Evolutionary conservation across 1,284 basidiomycete genomes (phyloP).

Genomic region (Tylopilus sp.): DNA sequence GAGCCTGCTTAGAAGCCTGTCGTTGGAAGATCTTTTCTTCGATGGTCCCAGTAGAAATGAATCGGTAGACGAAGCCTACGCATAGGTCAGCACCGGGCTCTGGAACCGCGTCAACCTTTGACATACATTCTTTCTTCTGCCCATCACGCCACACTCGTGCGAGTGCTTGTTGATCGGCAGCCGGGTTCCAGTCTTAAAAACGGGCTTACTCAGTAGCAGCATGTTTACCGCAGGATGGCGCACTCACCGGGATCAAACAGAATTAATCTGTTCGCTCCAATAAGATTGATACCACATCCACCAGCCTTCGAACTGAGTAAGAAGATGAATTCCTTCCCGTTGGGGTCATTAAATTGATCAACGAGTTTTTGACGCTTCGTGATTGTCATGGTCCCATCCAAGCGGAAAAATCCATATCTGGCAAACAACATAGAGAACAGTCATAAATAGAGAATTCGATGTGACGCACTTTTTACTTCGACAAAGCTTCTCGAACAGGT

Average conservation of each 20-base stretch:
- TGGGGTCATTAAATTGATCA: slow-evolving; percentile 95
- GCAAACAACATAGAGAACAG: slow-evolving; percentile 3
- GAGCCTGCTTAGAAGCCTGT: slow-evolving; percentile 93
- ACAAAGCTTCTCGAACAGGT: slow-evolving; percentile 88
- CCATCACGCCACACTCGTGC: slow-evolving; percentile 99
- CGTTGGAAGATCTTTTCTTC: slow-evolving; percentile 99
- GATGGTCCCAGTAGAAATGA: slow-evolving; percentile 96
- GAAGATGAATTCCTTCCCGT: slow-evolving; percentile 94
- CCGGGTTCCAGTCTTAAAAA: slow-evolving; percentile 90
- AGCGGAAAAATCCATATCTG: slow-evolving; percentile 89
- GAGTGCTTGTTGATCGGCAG: slow-evolving; percentile 96
- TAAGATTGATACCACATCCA: slow-evolving; percentile 97
- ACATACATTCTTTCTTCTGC: slow-evolving; percentile 96
- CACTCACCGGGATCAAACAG: slow-evolving; percentile 87
- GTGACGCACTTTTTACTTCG: slow-evolving; percentile 70
- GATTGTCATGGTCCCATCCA: slow-evolving; percentile 94
- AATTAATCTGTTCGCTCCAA: slow-evolving; percentile 94
- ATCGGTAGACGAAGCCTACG: slow-evolving; percentile 93
- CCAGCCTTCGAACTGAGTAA: slow-evolving; percentile 95
- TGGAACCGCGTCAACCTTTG: neutral
- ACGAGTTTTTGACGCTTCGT: slow-evolving; percentile 96
- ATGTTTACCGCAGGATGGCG: neutral
- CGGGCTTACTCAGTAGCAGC: neutral
- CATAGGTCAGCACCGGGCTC: slow-evolving; percentile 3
- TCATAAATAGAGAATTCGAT: neutral